Evolutionary conservation across 2,329 filamentous ascomycete species (phyloP), one percentile per base, ranked within the genome.

Genomic region (Amphichorda felina): DNA sequence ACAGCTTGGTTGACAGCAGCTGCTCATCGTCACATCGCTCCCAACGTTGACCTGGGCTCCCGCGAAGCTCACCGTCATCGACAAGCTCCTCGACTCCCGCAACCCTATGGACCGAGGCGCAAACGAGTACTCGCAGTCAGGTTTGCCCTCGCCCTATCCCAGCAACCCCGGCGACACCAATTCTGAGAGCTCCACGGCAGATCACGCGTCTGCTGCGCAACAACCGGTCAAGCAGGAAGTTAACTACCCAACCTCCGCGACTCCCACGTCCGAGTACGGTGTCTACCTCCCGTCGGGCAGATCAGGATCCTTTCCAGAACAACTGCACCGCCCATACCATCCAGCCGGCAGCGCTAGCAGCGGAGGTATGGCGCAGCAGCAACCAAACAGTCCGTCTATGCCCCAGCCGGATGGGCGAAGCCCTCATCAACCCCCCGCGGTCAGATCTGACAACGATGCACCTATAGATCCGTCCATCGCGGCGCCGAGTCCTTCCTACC

Each of bases 401-500:
- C 73, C 82, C 78, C 70, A 84, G 69, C 74, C 79, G 74, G 82
- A 87, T 85, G 82, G 62, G 56, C 70, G 72, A 67, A 80, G 70
- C 73, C 77, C 82, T 79, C 80, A 80, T 79, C 80, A 79, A 68
- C 72, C 75, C 67, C 70, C 73, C 60, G 70, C 76, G 72, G 73
- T 80, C 66, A 88, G 86, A 65, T 93, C 88, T 94, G 84, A 94
- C 86, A 75, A 74, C 75, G 81, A 86, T 79, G 78, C 93, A 70
- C 86, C 86, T 81, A 88, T 94, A 95, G 89, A 95, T 93, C 87
- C 88, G 55, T 93, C 87, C 61, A 94, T 95, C 60, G 83, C 87
- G 61, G 80, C 84, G 52, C 83, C 86, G 55, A 94, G 86, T 71
- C 88, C 89, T 41, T 88, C 85, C 51, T 95, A 94, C 59, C 75